Evolutionary conservation across 192 early-diverging fungal species (phyloP), one percentile per base, ranked within the genome.

Genomic region (Chytriomyces sp.): DNA sequence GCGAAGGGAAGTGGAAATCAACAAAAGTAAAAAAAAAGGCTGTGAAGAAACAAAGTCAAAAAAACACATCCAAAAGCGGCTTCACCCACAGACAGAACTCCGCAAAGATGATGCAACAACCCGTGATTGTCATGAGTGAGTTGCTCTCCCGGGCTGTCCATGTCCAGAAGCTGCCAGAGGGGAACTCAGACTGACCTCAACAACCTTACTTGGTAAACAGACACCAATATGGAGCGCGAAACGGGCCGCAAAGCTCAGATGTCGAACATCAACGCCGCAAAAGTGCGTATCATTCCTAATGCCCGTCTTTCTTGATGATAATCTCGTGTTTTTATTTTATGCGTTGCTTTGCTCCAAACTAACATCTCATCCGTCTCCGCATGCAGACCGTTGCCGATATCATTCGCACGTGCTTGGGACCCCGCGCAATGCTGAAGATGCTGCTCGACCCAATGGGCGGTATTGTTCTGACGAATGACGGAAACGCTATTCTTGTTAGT

Each of bases 381-480:
- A 57, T 57, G 8, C 79, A 95, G 92, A 97, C 95, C 44, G 95
- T 99, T 47, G 93, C 98, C 45, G 98, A 99, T 84, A 94, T 99
- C 66, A 97, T 98, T 79, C 95, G 97, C 80, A 98, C 96, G 48
- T 99, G 96, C 86, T 88, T 99, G 45, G 97, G 97, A 46, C 97
- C 98, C 11, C 92, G 95, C 48, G 96, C 98, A 50, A 99, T 99
- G 98, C 88, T 99, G 72, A 99, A 99, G 86, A 98, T 99, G 98
- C 89, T 99, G 72, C 82, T 99, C 79, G 98, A 99, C 84, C 98
- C 98, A 23, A 99, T 99, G 98, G 98, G 98, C 80, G 98, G 98
- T 46, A 94, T 99, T 74, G 93, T 97, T 6, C 84, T 99, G 80
- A 99, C 98, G 44, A 98, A 98, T 84, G 98, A 99, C 79, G 98